These are phyloP conservation scores for Ajuga chamaepitys DNA, from an alignment of 257 asterid species.

Conservation along the genomic window DNA sequence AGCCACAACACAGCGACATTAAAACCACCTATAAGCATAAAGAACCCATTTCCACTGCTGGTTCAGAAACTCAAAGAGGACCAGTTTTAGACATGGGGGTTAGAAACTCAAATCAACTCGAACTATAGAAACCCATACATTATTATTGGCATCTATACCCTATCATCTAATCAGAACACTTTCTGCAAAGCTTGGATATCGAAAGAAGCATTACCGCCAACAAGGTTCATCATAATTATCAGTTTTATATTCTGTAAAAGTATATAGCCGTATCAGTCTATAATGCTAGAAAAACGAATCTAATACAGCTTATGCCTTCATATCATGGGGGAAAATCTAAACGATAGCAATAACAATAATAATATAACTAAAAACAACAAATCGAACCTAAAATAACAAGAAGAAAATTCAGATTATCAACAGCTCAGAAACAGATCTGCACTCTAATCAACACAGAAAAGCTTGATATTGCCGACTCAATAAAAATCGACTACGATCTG, in stretches of 20 bases:
- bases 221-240: background rate
- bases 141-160: background rate
- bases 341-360: background rate
- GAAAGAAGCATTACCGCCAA: background rate
- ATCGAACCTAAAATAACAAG: background rate
- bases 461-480: conserved; percentile 10
- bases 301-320: background rate
- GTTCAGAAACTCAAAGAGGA: background rate
- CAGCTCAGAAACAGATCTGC: conserved; percentile 14
- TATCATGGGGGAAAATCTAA: background rate
- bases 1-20: background rate
- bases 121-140: background rate
- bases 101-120: background rate
- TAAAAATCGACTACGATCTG: conserved; percentile 3
- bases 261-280: background rate
- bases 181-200: background rate
- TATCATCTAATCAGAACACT: background rate
- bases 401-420: background rate
- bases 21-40: background rate
- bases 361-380: background rate
- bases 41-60: background rate
- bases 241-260: background rate
- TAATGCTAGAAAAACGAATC: background rate
- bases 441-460: conserved; percentile 7
- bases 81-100: too few species aligned